phyloP scores from a whole-genome alignment of 1,284 basidiomycete species.

The Sanguinoderma infundibulare region DNA sequence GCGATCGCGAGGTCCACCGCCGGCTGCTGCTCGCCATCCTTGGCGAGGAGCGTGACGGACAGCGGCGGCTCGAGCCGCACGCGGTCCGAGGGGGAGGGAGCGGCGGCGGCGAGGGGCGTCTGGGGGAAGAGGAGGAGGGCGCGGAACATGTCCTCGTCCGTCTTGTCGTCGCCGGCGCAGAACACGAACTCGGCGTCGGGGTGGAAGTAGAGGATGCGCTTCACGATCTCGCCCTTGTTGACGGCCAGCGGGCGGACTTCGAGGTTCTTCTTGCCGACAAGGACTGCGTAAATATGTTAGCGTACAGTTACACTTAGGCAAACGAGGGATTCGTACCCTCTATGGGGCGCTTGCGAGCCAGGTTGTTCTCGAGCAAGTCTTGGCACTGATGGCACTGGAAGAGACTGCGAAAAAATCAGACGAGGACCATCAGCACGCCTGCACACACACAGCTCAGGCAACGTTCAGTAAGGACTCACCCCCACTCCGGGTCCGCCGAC shows the following conservation, averaged over 20 bases:
- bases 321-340: slow-evolving; percentile 59
- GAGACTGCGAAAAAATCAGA: slow-evolving; percentile 50
- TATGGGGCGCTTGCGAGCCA: slow-evolving; percentile 87
- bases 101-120: slow-evolving; percentile 45
- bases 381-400: slow-evolving; percentile 98
- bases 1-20: slow-evolving; percentile 69
- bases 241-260: slow-evolving; percentile 95
- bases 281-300: slow-evolving; percentile 53
- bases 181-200: slow-evolving; percentile 95
- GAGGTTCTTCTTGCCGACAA: slow-evolving; percentile 97
- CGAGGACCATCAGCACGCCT: neutral
- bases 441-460: slow-evolving; percentile 1
- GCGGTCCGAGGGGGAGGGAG: neutral
- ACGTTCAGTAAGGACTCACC: slow-evolving; percentile 58
- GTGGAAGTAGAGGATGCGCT: slow-evolving; percentile 90
- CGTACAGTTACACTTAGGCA: slow-evolving; percentile 30
- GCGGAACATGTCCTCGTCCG: slow-evolving; percentile 98
- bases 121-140: slow-evolving; percentile 71
- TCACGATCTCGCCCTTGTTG: slow-evolving; percentile 99
- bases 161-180: slow-evolving; percentile 99
- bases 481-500: slow-evolving; percentile 93
- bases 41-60: slow-evolving; percentile 63
- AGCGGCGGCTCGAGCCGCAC: slow-evolving; percentile 71
- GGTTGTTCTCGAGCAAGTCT: slow-evolving; percentile 92
- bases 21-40: slow-evolving; percentile 37